Percentiles rank a stretch among this genome's conserved stretches.
Conservation (phyloP, 2,329 filamentous ascomycete species). For the Pyrenophora teres region DNA sequence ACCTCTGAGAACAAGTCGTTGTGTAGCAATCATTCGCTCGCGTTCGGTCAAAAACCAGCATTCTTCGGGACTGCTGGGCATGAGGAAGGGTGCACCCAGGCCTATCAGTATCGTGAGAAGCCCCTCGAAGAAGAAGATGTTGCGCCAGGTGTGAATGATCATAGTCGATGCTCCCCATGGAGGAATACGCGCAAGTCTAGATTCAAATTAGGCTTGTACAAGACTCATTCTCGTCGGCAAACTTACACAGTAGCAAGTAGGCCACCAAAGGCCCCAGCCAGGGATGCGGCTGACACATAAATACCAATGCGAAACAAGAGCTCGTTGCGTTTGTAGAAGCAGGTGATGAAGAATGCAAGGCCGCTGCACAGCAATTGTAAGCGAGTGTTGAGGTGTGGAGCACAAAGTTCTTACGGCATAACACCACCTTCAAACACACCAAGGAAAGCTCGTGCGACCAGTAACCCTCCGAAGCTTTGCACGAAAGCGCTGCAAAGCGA, state of each 20-base stretch:
- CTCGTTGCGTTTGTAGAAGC: slow-evolving; percentile 62
- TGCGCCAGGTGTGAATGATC: slow-evolving; percentile 52
- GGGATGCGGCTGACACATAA: slow-evolving; percentile 60
- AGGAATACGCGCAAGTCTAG: slow-evolving; percentile 51
- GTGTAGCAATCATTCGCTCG: slow-evolving; percentile 60
- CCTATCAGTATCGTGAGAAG: slow-evolving; percentile 59
- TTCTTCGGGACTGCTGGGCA: slow-evolving; percentile 57
- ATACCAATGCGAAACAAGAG: slow-evolving; percentile 61
- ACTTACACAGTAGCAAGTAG: slow-evolving; percentile 59
- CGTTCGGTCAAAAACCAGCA: slow-evolving; percentile 58
- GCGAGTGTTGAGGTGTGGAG: not conserved
- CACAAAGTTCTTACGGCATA: slow-evolving; percentile 52
- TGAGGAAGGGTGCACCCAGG: slow-evolving; percentile 55
- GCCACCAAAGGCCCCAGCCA: slow-evolving; percentile 64
- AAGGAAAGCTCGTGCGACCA: slow-evolving; percentile 56
- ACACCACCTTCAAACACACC: slow-evolving; percentile 63
- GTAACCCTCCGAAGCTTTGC: slow-evolving; percentile 53
- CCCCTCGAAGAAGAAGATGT: slow-evolving; percentile 68
- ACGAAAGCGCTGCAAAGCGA: slow-evolving; percentile 62
- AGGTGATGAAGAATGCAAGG: slow-evolving; percentile 61
- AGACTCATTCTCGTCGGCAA: not conserved
- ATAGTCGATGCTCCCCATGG: slow-evolving; percentile 55
- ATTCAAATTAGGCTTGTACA: not conserved
- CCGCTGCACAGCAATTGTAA: slow-evolving; percentile 40
- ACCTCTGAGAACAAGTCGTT: slow-evolving; percentile 58